A percentile compares a stretch with the other conserved stretches of the same genome.
Evolutionary conservation across 139 green algal species (phyloP).

Genomic region (Chlorella sp.): DNA sequence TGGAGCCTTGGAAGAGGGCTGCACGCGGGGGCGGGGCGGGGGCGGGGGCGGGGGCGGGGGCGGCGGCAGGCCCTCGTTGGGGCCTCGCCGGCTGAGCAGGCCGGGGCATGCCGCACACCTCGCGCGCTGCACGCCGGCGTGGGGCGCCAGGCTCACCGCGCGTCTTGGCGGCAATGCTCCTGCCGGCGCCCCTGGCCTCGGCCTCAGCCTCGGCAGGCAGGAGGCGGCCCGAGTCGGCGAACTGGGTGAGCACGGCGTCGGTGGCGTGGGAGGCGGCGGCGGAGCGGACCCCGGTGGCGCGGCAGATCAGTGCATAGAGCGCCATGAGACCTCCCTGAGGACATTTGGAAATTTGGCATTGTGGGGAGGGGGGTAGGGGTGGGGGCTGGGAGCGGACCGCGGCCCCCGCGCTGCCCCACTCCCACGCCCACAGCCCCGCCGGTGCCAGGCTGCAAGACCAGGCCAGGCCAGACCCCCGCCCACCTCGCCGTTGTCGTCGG

Average conservation of each 20-base stretch:
- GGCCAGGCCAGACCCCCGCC: neutral
- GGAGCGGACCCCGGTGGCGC: constrained; percentile 4
- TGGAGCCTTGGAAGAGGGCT: neutral
- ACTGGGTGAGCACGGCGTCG: constrained; percentile 20
- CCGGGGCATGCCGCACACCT: neutral
- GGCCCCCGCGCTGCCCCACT: neutral
- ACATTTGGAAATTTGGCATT: neutral
- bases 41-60: neutral
- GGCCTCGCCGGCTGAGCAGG: neutral
- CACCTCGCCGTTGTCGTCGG: constrained; percentile 72
- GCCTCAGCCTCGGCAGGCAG: neutral
- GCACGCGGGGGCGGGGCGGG: neutral
- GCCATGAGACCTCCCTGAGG: constrained; percentile 75
- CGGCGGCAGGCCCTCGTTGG: neutral
- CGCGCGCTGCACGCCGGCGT: neutral
- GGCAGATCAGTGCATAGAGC: constrained; percentile 65
- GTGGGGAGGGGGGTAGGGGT: neutral
- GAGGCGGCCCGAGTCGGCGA: neutral
- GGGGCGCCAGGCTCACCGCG: neutral
- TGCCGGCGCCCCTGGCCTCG: neutral
- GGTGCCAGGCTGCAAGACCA: neutral
- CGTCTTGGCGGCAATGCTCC: neutral
- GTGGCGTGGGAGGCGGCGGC: neutral
- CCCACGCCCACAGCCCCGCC: neutral
- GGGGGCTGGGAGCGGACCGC: neutral